A percentile compares a stretch with the other conserved stretches of the same genome.
Conservation (phyloP, 805 yeast genomes). For the Nakazawaea holstii region DNA sequence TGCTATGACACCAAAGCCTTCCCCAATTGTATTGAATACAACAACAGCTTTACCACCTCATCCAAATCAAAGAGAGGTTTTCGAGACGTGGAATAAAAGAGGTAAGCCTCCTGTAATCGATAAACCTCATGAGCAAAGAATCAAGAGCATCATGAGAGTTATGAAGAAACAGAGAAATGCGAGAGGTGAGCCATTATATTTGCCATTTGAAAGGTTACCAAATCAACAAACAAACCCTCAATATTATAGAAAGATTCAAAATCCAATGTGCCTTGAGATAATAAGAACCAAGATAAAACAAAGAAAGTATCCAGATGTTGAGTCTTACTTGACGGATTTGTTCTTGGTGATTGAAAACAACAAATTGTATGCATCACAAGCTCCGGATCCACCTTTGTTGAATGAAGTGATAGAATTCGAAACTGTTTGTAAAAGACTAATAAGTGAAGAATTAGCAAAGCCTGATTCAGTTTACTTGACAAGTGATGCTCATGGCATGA, state of each 20-base stretch:
- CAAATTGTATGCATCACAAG: conserved; percentile 53
- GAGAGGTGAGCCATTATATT: conserved; percentile 44
- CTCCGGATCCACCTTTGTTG: conserved; percentile 42
- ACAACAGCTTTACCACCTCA: conserved; percentile 10
- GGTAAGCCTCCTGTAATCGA: conserved; percentile 92
- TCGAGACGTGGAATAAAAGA: conserved; percentile 51
- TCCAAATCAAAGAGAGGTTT: conserved; percentile 11
- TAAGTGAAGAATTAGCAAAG: conserved; percentile 66
- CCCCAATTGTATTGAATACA: conserved; percentile 11
- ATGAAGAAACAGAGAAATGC: conserved; percentile 67
- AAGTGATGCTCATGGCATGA: conserved; percentile 42
- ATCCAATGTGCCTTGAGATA: conserved; percentile 66
- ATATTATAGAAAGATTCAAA: conserved; percentile 46
- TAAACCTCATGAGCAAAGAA: conserved; percentile 86
- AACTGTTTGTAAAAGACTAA: conserved; percentile 47
- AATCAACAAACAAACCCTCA: conserved; percentile 51
- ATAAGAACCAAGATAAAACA: conserved; percentile 81
- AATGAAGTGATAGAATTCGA: conserved; percentile 64
- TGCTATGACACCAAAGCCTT: conserved; percentile 14
- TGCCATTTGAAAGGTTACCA: conserved; percentile 78
- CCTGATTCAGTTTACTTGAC: conserved; percentile 76
- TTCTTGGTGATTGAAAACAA: conserved; percentile 70
- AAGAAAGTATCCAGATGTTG: conserved; percentile 73
- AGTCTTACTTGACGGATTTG: conserved; percentile 72
- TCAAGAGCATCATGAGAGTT: conserved; percentile 78